Base-by-base conservation (phyloP, 2,329 filamentous ascomycete genomes). In the Sporothrix globosa region DNA sequence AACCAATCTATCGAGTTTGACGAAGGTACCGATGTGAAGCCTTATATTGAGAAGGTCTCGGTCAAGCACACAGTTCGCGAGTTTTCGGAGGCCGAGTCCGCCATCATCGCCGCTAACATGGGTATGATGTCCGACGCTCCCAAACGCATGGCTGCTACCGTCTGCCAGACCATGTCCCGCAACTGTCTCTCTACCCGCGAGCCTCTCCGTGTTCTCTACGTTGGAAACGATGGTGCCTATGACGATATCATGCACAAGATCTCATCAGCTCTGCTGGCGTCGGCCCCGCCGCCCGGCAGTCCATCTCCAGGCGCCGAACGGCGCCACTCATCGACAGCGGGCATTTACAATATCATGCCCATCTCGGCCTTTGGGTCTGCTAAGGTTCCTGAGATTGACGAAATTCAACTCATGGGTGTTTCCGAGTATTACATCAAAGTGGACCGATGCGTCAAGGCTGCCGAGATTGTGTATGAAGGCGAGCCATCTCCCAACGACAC, bases 371-470 rank as follows among this genome's bases (percentile, higher is more conserved):
- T 85, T 75, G 83, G 83, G 13, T 81, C 81, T 14, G 76, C 79
- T 58, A 78, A 79, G 56, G 79, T 81, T 17, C 83, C 83, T 1
- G 72, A 75, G 53, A 73, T 75, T 27, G 74, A 75, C 71, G 83
- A 86, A 70, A 82, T 85, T 24, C 83, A 85, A 75, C 81, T 86
- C 65, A 83, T 85, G 78, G 82, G 84, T 68, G 84, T 83, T 9
- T 84, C 83, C 44, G 81, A 80, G 14, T 83, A 82, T 71, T 83
- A 85, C 71, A 85, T 86, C 77, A 82, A 83, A 72, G 82, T 85
- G 5, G 83, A 86, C 69, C 80, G 82, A 39, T 86, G 84, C 73
- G 79, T 78, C 14, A 77, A 76, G 9, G 84, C 83, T n/a, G 74
- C 77, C 44, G 78, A 77, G 46, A 76, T 76, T 7, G 75, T 77